Conservation (phyloP, 2,329 filamentous ascomycete species). For the Xenosphaeropsis pyriputrescens region DNA sequence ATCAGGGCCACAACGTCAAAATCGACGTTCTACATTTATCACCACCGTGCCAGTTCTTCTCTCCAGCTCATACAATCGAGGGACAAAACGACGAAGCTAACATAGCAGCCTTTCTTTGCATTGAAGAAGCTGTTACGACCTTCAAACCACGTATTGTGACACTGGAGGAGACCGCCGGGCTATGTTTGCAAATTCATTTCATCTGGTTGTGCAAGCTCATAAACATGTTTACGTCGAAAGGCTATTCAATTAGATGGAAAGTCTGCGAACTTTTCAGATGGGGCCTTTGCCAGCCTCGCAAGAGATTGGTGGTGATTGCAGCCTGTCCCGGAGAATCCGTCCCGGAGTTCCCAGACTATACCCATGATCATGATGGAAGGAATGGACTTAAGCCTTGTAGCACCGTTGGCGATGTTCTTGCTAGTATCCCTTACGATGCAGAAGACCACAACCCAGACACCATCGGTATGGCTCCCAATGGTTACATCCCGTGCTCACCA, state of each 20-base stretch:
- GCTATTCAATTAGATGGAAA: constrained; percentile 59
- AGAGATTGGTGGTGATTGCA: constrained; percentile 39
- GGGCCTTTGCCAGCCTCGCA: constrained; percentile 15
- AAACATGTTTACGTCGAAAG: constrained; percentile 43
- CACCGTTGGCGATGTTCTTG: constrained; percentile 24
- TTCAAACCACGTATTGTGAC: constrained; percentile 55
- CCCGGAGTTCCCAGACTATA: constrained; percentile 47
- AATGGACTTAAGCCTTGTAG: constrained; percentile 23
- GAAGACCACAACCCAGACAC: constrained; percentile 24
- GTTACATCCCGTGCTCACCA: constrained; percentile 23
- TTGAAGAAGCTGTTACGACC: constrained; percentile 37
- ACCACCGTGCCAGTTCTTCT: constrained; percentile 66
- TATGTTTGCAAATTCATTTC: constrained; percentile 21
- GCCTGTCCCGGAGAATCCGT: constrained; percentile 53
- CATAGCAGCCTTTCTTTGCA: constrained; percentile 39
- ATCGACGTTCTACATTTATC: constrained; percentile 63
- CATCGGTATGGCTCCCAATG: constrained; percentile 12
- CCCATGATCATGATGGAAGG: constrained; percentile 31
- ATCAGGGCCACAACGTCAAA: constrained; percentile 13
- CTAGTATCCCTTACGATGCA: constrained; percentile 10
- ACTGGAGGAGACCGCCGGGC: constrained; percentile 64
- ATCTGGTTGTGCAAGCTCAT: constrained; percentile 28
- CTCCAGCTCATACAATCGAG: constrained; percentile 49
- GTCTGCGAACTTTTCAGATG: constrained; percentile 36
- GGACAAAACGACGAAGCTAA: constrained; percentile 52